Evolutionary conservation across 2,329 filamentous ascomycete species (phyloP), one percentile per base, ranked within the genome.

Genomic region (Alternaria triticimaculans): DNA sequence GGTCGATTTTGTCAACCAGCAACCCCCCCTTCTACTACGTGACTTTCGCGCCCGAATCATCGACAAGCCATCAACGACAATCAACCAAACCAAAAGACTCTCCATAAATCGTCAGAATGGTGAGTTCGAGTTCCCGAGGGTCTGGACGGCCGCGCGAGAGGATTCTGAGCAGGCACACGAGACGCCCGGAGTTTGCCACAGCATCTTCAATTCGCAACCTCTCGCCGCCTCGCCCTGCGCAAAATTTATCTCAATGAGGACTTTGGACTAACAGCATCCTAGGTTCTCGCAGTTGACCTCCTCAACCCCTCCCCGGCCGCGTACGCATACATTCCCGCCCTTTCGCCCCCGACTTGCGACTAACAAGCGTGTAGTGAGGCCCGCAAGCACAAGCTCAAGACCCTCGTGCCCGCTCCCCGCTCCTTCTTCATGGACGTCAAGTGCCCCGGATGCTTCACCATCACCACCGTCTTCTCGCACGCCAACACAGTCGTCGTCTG

Each of bases 391-490:
- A 99, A 99, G 93, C 93, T 99, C 85, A 99, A 99, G 94, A 94
- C 89, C 77, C 92, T 99, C 80, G 96, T 99, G 83, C 96, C 96
- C 80, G 91, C 89, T 75, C 96, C 96, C 81, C 93, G 96, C 84
- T 98, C 95, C 77, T 99, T 98, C 92, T 99, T 99, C 93, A 99
- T 99, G 96, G 96, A 99, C 84, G 96, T 99, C 89, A 99, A 99
- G 92, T 99, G 96, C 92, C 96, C 96, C 84, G 96, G 96, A 82
- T 99, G 96, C 93, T 99, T 98, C 92, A 97, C 94, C 85, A 99
- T 99, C 90, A 99, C 96, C 85, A 99, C 96, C 85, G 96, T 99
- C 86, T 99, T 98, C 93, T 98, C 95, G 72, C 96, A 99, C 90
- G 96, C 96, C 85, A 96, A 99, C 90, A 99, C 96, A 84, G 96